phyloP scores from a whole-genome alignment of 768 basidiomycete genomes.

The Kwoniella sp. region DNA sequence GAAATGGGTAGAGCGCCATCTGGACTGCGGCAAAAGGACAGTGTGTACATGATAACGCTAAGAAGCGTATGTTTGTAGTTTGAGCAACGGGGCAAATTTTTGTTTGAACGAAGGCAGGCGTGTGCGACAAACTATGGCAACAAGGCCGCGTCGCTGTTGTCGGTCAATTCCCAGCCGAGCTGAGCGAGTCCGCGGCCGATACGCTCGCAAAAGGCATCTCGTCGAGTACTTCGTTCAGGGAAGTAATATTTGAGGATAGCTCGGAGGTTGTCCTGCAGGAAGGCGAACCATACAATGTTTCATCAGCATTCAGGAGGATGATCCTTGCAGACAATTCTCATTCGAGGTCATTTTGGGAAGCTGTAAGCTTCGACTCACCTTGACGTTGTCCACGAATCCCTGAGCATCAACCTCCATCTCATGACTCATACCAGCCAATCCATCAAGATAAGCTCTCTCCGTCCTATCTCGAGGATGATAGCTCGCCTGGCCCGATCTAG shows the following conservation, averaged over 20 bases:
- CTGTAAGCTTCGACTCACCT: constrained; percentile 16
- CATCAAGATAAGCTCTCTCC: constrained; percentile 20
- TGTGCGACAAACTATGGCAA: no score
- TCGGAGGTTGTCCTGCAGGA: constrained; percentile 22
- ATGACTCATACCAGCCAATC: constrained; percentile 21
- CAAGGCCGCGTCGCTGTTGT: constrained; percentile 26
- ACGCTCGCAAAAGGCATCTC: constrained; percentile 28
- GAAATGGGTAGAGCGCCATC: no score
- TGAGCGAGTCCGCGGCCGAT: constrained; percentile 27
- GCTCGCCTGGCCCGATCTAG: background rate
- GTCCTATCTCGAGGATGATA: constrained; percentile 11
- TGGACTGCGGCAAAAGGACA: no score
- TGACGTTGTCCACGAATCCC: constrained; percentile 34
- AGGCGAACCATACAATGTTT: background rate
- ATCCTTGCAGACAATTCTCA: no score
- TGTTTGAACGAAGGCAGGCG: no score
- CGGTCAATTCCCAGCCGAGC: constrained; percentile 33
- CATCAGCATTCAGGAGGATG: no score
- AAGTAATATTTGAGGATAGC: constrained; percentile 23
- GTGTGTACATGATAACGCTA: no score
- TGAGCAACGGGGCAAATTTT: no score
- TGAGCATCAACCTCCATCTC: constrained; percentile 28
- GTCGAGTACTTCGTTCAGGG: constrained; percentile 15
- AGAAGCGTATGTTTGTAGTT: no score
- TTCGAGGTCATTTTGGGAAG: background rate